Evolutionary conservation across 306 rosid genomes (phyloP).

Genomic region (Psophocarpus tetragonolobus): DNA sequence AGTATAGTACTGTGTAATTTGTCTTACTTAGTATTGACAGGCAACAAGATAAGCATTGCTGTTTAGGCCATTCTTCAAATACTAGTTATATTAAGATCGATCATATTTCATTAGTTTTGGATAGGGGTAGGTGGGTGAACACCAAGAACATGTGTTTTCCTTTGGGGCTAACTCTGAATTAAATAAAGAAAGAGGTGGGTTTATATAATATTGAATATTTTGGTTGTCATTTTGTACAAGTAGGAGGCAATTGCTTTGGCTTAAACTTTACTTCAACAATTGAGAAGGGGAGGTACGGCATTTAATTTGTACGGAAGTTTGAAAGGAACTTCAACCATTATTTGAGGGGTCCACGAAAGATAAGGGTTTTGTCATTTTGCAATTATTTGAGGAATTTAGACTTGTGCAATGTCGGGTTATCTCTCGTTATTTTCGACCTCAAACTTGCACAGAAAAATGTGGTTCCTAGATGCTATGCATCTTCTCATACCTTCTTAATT

Average conservation of each 20-base stretch:
- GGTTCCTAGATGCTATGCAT: neutral
- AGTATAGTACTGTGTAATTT: conserved; percentile 23
- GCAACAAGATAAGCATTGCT: neutral
- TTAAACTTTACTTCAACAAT: conserved; percentile 10
- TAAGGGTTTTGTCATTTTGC: conserved; percentile 34
- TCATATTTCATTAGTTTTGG: neutral
- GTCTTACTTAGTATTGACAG: neutral
- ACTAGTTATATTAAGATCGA: neutral
- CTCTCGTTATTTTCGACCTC: neutral
- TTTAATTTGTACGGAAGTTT: conserved; percentile 32
- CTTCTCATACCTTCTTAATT: neutral
- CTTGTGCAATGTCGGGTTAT: conserved; percentile 22
- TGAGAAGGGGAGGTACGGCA: conserved; percentile 19
- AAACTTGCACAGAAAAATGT: neutral
- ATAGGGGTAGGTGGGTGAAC: neutral
- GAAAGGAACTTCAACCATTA: conserved; percentile 24
- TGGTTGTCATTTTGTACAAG: neutral
- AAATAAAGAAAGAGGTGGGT: neutral
- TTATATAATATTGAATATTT: neutral
- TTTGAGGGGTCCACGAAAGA: conserved; percentile 31
- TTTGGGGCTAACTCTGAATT: neutral
- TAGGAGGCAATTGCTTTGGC: conserved; percentile 4
- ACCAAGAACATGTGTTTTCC: neutral
- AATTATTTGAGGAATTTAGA: conserved; percentile 37
- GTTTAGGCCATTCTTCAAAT: neutral